Evolutionary conservation across 169 alveolate genomes (phyloP).

Genomic region (Perkinsus olseni): DNA sequence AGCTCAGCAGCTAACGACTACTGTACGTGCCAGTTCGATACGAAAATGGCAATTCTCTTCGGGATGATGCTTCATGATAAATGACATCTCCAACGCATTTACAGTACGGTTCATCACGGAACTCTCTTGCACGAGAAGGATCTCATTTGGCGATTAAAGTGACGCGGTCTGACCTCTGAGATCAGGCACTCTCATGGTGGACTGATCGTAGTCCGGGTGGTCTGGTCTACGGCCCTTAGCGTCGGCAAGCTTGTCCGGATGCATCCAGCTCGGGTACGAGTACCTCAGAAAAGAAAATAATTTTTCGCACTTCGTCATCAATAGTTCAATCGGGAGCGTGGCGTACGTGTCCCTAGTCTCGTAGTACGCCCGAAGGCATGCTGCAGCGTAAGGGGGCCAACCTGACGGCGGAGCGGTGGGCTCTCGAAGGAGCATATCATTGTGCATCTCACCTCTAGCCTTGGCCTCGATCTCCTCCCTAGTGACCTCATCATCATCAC

Average conservation of each 20-base stretch:
- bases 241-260: conserved; percentile 65
- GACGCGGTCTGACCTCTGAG: conserved; percentile 18
- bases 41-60: too few relatives aligned
- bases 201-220: conserved; percentile 77
- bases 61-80: too few relatives aligned
- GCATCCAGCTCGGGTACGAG: conserved; percentile 42
- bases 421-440: too few relatives aligned
- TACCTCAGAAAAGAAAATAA: too few relatives aligned
- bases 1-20: too few relatives aligned
- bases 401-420: too few relatives aligned
- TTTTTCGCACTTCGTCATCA: too few relatives aligned
- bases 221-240: conserved; percentile 67
- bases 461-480: conserved; percentile 25
- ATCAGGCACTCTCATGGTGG: conserved; percentile 87
- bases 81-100: too few relatives aligned
- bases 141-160: conserved; percentile 66
- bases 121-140: conserved; percentile 46
- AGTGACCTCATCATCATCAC: conserved; percentile 29
- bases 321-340: too few relatives aligned
- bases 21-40: too few relatives aligned
- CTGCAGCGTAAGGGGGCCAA: conserved; percentile 13
- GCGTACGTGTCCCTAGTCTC: conserved; percentile 17
- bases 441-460: conserved; percentile 12
- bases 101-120: too few relatives aligned
- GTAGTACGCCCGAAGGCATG: conserved; percentile 22